Conservation (phyloP, 768 basidiomycete species). For the Hemileccinum rubropunctum region DNA sequence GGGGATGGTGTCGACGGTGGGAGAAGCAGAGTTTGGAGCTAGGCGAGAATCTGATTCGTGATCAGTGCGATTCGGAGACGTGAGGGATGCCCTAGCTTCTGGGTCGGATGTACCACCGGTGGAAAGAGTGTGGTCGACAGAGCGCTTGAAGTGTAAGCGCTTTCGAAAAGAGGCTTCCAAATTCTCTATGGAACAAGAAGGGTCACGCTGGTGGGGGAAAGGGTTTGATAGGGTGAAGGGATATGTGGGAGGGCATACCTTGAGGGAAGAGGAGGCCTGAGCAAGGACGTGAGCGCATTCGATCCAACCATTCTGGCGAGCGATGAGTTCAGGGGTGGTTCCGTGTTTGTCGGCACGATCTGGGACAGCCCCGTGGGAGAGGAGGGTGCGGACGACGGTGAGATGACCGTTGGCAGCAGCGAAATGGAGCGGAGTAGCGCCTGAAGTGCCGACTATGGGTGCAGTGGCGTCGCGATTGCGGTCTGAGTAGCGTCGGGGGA, state of each 20-base stretch:
- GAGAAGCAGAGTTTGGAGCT: not conserved
- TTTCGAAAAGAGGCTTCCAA: slow-evolving; percentile 35
- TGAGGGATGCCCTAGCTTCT: slow-evolving; percentile 21
- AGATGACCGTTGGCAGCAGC: slow-evolving; percentile 94
- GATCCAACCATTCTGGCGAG: slow-evolving; percentile 74
- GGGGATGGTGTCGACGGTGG: slow-evolving; percentile 14
- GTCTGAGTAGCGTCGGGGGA: slow-evolving; percentile 74
- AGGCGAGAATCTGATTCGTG: slow-evolving; percentile 9
- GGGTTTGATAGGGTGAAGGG: slow-evolving; percentile 18
- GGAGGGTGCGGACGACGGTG: slow-evolving; percentile 70
- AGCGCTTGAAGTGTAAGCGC: slow-evolving; percentile 71
- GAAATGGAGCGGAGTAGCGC: slow-evolving; percentile 94
- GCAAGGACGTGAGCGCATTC: slow-evolving; percentile 73
- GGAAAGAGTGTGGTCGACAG: slow-evolving; percentile 67
- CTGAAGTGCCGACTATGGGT: slow-evolving; percentile 78
- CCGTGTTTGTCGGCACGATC: slow-evolving; percentile 89
- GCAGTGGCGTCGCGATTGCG: slow-evolving; percentile 60
- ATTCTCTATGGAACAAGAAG: slow-evolving; percentile 27
- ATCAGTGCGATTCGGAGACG: slow-evolving; percentile 13
- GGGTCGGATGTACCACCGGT: slow-evolving; percentile 38
- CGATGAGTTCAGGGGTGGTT: slow-evolving; percentile 81
- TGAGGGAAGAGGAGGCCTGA: slow-evolving; percentile 61
- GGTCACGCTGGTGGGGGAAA: slow-evolving; percentile 13
- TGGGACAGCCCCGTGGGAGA: slow-evolving; percentile 81
- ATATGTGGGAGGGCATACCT: slow-evolving; percentile 39